Base-by-base conservation (phyloP, 2,329 filamentous ascomycete species). In the Penicillium expansum region DNA sequence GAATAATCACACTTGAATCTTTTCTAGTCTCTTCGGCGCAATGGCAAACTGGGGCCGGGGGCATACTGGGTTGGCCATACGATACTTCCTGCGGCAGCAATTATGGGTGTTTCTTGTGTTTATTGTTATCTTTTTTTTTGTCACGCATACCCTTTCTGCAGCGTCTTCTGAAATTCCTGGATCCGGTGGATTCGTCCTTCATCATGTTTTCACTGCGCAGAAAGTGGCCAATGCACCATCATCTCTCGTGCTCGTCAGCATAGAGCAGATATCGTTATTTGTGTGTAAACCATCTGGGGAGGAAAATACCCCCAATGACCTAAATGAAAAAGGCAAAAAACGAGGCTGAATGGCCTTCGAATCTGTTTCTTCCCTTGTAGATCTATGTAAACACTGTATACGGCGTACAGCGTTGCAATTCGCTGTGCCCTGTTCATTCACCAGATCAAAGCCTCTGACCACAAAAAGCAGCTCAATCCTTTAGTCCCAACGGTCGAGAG, bases 241-340 rank as follows among this genome's bases (percentile, higher is more conserved):
- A 30, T 27, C 33, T 20, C 33, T 43, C 27, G 10, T 52, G 37
- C 52, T 48, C 8, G n/a, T 20, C 24, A 7, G 24, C 52, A 52
- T 30, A 16, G 53, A 52, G 41, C n/a, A 51, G 48, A 45, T 37
- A 32, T 38, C 42, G 24, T 42, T 50, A 18, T 33, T 50, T 51
- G 16, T 50, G 48, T 62, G 60, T 63, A 62, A 61, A 65, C 41
- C 55, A 66, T 59, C 33, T 35, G 51, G 50, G 61, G 43, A 37
- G 41, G 30, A 20, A 38, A 41, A 44, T 51, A 59, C 56, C 58
- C 32, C 47, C 51, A 50, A 33, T 42, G 43, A 44, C 47, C 52
- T 49, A 56, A 56, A 62, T 62, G 42, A 59, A 67, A 67, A 68
- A 52, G 48, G 52, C 48, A 61, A 66, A 68, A 65, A 62, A 56